These are phyloP conservation scores for Pelargonium fulgidum DNA, from an alignment of 441 rosid species.

Conservation along the genomic window DNA sequence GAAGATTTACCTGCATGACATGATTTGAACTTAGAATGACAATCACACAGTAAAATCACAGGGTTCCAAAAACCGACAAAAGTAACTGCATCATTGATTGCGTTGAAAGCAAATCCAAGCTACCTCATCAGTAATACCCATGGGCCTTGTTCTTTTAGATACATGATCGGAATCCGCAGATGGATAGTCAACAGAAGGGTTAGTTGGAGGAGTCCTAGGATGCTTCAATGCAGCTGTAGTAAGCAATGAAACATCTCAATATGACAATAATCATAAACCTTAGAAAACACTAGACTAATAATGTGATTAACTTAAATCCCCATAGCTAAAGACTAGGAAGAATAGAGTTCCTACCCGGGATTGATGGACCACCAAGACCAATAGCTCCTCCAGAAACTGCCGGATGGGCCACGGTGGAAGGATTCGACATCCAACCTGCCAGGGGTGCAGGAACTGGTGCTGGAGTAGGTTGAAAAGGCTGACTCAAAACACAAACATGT, in stretches of 20 bases:
- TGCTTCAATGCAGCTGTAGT: slow-evolving; percentile 50
- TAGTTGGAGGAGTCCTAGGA: slow-evolving; percentile 63
- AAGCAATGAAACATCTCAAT: slow-evolving; percentile 39
- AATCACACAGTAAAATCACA: not conserved
- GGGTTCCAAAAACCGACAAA: not conserved
- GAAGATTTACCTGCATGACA: slow-evolving; percentile 29
- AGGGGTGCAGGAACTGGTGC: slow-evolving; percentile 61
- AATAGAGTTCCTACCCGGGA: slow-evolving; percentile 35
- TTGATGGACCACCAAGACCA: slow-evolving; percentile 49
- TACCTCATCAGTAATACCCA: slow-evolving; percentile 67
- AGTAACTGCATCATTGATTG: not conserved
- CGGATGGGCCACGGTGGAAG: slow-evolving; percentile 56
- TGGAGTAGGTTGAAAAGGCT: slow-evolving; percentile 70
- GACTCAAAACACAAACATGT: slow-evolving; percentile 32
- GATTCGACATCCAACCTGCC: slow-evolving; percentile 81
- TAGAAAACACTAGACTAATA: not conserved
- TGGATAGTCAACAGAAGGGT: slow-evolving; percentile 55
- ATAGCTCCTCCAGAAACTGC: slow-evolving; percentile 62
- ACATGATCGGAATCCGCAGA: slow-evolving; percentile 72
- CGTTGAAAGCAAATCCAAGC: not conserved
- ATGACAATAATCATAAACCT: not conserved
- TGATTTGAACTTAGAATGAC: not conserved
- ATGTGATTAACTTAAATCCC: not conserved
- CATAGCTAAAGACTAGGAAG: slow-evolving; percentile 9
- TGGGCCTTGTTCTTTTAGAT: slow-evolving; percentile 59